Evolutionary conservation across 306 rosid species (phyloP).

Genomic region (Vicia sativa): DNA sequence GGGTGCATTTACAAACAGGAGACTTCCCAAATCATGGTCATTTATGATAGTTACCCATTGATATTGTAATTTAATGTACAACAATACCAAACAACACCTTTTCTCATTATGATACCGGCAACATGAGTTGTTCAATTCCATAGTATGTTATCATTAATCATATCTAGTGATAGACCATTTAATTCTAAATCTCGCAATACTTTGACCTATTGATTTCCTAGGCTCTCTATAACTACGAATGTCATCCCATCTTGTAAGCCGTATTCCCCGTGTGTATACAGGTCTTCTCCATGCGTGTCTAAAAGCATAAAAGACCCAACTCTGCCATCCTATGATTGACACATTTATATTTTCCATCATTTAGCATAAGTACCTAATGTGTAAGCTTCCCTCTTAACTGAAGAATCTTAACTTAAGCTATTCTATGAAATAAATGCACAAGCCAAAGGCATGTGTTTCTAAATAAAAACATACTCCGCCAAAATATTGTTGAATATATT

Average conservation of each 20-base stretch:
- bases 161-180: background rate
- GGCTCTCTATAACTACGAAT: background rate
- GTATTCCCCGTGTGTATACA: background rate
- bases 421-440: constrained; percentile 3
- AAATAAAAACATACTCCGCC: constrained; percentile 12
- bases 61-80: background rate
- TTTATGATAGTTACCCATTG: constrained; percentile 30
- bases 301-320: background rate
- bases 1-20: constrained; percentile 3
- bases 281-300: background rate
- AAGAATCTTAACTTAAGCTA: background rate
- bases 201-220: background rate
- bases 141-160: constrained; percentile 1
- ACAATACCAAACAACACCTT: background rate
- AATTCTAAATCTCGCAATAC: background rate
- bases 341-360: too few relatives aligned
- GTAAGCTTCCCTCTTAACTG: background rate
- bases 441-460: background rate
- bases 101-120: background rate
- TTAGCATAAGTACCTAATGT: too few relatives aligned
- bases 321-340: background rate
- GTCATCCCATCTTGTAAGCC: background rate
- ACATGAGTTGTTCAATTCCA: background rate
- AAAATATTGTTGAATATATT: background rate
- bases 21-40: constrained; percentile 12